Conservation (phyloP, 1,139 yeast genomes). For the Barnettozyma hawaiiensis region DNA sequence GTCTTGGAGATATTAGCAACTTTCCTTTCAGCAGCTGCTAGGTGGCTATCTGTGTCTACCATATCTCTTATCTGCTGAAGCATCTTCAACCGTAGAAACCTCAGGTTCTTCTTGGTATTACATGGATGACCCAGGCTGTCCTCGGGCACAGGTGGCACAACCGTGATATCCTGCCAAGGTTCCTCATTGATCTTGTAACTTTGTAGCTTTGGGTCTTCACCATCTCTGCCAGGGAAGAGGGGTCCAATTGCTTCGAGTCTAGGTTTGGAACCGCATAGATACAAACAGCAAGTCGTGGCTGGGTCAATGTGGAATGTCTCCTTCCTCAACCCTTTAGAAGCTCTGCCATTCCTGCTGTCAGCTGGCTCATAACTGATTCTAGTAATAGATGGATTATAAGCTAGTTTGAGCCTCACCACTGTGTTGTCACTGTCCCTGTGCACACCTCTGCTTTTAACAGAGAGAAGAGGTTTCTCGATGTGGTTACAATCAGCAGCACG, state of each 20-base stretch:
- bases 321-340: background rate
- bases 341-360: background rate
- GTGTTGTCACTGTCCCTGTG: background rate
- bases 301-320: background rate
- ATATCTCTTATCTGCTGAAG: background rate
- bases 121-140: background rate
- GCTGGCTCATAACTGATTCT: background rate
- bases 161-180: background rate
- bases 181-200: background rate
- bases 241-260: background rate
- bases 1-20: background rate
- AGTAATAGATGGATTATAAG: background rate
- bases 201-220: background rate
- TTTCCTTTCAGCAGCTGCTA: background rate
- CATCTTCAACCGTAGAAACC: background rate
- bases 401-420: background rate
- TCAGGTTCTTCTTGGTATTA: background rate
- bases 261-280: background rate
- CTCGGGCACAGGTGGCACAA: background rate
- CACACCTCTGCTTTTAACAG: background rate
- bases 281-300: background rate
- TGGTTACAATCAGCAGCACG: conserved; percentile 1
- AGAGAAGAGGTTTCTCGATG: background rate
- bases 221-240: no score
- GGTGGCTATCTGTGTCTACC: background rate